Conservation (phyloP, 75 land plant genomes). For the Pinus tabuliformis region DNA sequence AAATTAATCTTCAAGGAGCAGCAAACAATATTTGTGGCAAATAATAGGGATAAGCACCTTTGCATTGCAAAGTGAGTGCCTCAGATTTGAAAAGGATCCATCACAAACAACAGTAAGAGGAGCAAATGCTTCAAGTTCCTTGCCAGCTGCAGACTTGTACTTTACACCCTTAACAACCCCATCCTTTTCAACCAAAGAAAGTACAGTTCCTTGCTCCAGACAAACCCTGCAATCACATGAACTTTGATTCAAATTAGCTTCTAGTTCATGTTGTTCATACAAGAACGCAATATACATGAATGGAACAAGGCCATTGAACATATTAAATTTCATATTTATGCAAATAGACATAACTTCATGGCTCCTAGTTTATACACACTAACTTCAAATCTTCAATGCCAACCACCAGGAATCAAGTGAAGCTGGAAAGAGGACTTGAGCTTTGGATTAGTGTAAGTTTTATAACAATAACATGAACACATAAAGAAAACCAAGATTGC, state of each 20-base stretch:
- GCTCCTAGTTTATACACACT: neutral
- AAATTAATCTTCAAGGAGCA: neutral
- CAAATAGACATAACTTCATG: neutral
- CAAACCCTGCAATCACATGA: slow-evolving; percentile 50
- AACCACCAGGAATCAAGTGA: neutral
- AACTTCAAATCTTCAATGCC: neutral
- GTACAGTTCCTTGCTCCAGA: slow-evolving; percentile 86
- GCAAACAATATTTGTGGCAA: neutral
- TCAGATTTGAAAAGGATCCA: slow-evolving; percentile 92
- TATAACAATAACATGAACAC: no score
- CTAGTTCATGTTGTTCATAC: neutral
- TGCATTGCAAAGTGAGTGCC: slow-evolving; percentile 76
- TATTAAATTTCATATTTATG: neutral
- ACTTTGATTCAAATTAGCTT: neutral
- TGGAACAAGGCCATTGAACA: neutral
- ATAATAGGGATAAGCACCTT: slow-evolving; percentile 44
- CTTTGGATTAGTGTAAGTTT: neutral
- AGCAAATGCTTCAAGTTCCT: slow-evolving; percentile 61
- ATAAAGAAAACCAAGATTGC: no score
- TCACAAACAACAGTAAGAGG: slow-evolving; percentile 96
- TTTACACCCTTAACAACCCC: slow-evolving; percentile 78
- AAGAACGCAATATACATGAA: neutral
- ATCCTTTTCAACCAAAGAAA: slow-evolving; percentile 70
- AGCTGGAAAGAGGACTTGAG: no score
- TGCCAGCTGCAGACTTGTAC: slow-evolving; percentile 58